Evolutionary conservation across 192 early-diverging fungal genomes (phyloP).

Genomic region (Backusella macrospora): DNA sequence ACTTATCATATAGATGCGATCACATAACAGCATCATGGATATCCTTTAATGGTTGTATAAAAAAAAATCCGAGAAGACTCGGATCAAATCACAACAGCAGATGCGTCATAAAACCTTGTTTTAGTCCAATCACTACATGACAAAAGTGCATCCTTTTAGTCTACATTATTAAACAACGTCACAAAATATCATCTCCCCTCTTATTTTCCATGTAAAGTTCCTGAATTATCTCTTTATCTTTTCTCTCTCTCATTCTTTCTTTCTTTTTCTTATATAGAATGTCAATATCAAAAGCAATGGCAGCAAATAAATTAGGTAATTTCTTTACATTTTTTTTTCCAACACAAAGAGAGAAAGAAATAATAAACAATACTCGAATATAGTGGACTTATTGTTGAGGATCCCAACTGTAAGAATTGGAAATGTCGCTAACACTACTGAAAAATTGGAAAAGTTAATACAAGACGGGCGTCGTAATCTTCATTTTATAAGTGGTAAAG

Average conservation of each 20-base stretch:
- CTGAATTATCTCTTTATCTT: not conserved
- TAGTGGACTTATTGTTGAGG: conserved; percentile 29
- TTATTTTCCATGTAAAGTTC: too few relatives aligned
- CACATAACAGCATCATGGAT: too few relatives aligned
- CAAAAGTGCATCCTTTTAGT: too few relatives aligned
- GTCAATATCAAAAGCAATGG: not conserved
- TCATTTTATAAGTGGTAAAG: conserved; percentile 62
- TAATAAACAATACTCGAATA: too few relatives aligned
- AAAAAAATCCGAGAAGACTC: too few relatives aligned
- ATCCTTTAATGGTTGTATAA: too few relatives aligned
- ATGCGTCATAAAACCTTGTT: too few relatives aligned
- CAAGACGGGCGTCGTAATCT: conserved; percentile 48
- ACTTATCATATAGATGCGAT: too few relatives aligned
- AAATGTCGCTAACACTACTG: conserved; percentile 36
- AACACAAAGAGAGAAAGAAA: not conserved
- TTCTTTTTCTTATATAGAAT: not conserved
- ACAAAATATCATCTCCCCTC: too few relatives aligned
- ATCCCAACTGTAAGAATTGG: conserved; percentile 41
- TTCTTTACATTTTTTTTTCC: not conserved
- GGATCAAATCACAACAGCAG: too few relatives aligned
- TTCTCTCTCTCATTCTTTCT: not conserved
- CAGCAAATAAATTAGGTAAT: not conserved
- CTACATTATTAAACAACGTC: too few relatives aligned
- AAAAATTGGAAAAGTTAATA: conserved; percentile 55
- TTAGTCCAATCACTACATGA: too few relatives aligned